Conservation (phyloP, 2,329 filamentous ascomycete genomes). For the Stylonectria norvegica region DNA sequence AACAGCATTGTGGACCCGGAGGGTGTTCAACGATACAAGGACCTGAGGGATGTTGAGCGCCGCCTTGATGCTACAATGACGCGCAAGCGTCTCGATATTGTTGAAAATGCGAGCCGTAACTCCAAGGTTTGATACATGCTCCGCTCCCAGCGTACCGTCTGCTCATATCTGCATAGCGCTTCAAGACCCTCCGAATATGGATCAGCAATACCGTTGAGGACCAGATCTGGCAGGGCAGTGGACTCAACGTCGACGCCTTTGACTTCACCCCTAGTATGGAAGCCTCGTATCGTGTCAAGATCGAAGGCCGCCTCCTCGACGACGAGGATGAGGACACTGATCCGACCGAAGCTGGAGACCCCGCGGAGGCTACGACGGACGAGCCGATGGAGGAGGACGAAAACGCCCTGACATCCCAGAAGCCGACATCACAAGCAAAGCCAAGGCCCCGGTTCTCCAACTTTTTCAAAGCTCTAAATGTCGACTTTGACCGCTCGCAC, state of each 20-base stretch:
- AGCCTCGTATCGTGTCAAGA: slow-evolving; percentile 83
- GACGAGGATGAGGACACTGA: slow-evolving; percentile 62
- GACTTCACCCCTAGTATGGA: slow-evolving; percentile 76
- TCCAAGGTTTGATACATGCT: slow-evolving; percentile 54
- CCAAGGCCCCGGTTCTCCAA: slow-evolving; percentile 63
- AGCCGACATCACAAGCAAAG: slow-evolving; percentile 34
- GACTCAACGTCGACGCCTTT: slow-evolving; percentile 68
- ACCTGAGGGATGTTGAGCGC: slow-evolving; percentile 81
- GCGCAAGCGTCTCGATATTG: slow-evolving; percentile 86
- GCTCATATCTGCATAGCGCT: slow-evolving; percentile 50
- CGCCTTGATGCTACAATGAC: slow-evolving; percentile 89
- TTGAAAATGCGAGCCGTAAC: slow-evolving; percentile 73
- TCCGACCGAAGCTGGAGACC: slow-evolving; percentile 47
- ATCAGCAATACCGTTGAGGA: slow-evolving; percentile 92
- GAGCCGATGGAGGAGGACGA: slow-evolving; percentile 27
- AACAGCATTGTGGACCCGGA: slow-evolving; percentile 73
- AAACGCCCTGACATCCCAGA: slow-evolving; percentile 28
- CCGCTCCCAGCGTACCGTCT: neutral
- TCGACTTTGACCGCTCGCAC: slow-evolving; percentile 66
- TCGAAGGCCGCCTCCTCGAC: slow-evolving; percentile 81
- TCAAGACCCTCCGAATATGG: slow-evolving; percentile 86
- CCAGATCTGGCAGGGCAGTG: slow-evolving; percentile 82
- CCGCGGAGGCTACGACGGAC: slow-evolving; percentile 35
- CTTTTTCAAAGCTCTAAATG: slow-evolving; percentile 77
- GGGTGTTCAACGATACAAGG: slow-evolving; percentile 76